These are phyloP conservation scores for Boletus subparvulus DNA, from an alignment of 768 basidiomycete genomes.

Conservation along the genomic window DNA sequence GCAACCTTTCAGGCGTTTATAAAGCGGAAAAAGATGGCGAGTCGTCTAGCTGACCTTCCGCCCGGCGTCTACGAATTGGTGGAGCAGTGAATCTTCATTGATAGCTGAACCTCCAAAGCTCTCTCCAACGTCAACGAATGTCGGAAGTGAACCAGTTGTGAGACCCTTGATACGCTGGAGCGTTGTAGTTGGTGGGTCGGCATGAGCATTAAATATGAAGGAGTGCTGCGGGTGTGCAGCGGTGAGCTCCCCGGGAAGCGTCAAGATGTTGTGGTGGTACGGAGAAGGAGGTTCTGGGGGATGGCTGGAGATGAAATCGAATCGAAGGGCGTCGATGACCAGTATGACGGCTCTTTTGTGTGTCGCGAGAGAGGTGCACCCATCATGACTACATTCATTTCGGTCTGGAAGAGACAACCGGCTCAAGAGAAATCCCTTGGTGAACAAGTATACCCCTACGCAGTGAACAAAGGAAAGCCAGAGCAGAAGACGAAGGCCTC, in stretches of 20 bases:
- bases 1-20: constrained; percentile 51
- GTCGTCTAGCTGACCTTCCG: constrained; percentile 48
- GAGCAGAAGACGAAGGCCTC: constrained; percentile 37
- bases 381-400: constrained; percentile 56
- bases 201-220: constrained; percentile 84
- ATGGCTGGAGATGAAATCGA: constrained; percentile 84
- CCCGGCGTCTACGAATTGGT: constrained; percentile 60
- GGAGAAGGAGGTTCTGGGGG: constrained; percentile 56
- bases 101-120: constrained; percentile 90
- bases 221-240: constrained; percentile 63
- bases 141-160: constrained; percentile 93
- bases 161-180: constrained; percentile 93
- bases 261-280: constrained; percentile 80
- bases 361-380: constrained; percentile 43
- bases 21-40: not conserved
- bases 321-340: constrained; percentile 90
- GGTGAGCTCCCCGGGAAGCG: constrained; percentile 74
- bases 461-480: constrained; percentile 70
- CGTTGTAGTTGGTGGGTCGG: constrained; percentile 94
- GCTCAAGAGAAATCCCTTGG: constrained; percentile 87
- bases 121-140: constrained; percentile 90
- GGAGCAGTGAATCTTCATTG: constrained; percentile 83
- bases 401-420: constrained; percentile 42
- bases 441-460: constrained; percentile 85
- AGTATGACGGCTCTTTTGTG: constrained; percentile 81